Conservation (phyloP, 2,329 filamentous ascomycete genomes). For the Epichloe typhina region DNA sequence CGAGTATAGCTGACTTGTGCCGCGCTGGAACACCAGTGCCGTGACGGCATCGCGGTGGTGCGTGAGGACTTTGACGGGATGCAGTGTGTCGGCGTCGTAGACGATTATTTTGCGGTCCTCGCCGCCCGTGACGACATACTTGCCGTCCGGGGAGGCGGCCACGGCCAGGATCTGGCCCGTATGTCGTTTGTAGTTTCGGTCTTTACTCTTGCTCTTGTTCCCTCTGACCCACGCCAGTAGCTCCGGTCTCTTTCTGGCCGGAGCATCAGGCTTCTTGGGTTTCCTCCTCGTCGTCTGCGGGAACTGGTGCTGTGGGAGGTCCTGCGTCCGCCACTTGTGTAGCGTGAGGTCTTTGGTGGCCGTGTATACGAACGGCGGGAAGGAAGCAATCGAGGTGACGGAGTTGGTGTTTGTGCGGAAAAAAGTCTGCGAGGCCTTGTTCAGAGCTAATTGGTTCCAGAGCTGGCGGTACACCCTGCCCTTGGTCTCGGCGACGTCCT, state of each 20-base stretch:
- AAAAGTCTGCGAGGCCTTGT: slow-evolving; percentile 50
- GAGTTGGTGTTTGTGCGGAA: slow-evolving; percentile 68
- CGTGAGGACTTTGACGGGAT: slow-evolving; percentile 70
- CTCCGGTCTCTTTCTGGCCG: slow-evolving; percentile 47
- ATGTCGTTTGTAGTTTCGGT: slow-evolving; percentile 62
- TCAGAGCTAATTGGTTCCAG: slow-evolving; percentile 58
- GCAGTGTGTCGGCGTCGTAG: slow-evolving; percentile 71
- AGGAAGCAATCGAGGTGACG: slow-evolving; percentile 68
- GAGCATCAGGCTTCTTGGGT: slow-evolving; percentile 43
- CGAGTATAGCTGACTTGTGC: slow-evolving; percentile 85
- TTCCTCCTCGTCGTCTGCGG: slow-evolving; percentile 45
- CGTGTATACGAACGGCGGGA: slow-evolving; percentile 73
- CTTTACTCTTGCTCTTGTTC: slow-evolving; percentile 43
- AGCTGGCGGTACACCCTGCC: slow-evolving; percentile 78
- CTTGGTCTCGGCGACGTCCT: slow-evolving; percentile 86
- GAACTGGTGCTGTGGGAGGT: slow-evolving; percentile 46
- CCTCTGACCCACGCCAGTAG: slow-evolving; percentile 51
- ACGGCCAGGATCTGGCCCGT: slow-evolving; percentile 69
- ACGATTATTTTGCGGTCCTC: slow-evolving; percentile 74
- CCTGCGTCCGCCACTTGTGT: slow-evolving; percentile 79
- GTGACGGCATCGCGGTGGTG: slow-evolving; percentile 85
- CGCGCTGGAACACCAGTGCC: slow-evolving; percentile 70
- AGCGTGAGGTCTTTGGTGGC: slow-evolving; percentile 74
- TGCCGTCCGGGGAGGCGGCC: slow-evolving; percentile 83
- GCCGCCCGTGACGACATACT: slow-evolving; percentile 82